A percentile compares a stretch with the other conserved stretches of the same genome.
Evolutionary conservation across 2,329 filamentous ascomycete genomes (phyloP).

Genomic region (Lachnellula subtilissima): DNA sequence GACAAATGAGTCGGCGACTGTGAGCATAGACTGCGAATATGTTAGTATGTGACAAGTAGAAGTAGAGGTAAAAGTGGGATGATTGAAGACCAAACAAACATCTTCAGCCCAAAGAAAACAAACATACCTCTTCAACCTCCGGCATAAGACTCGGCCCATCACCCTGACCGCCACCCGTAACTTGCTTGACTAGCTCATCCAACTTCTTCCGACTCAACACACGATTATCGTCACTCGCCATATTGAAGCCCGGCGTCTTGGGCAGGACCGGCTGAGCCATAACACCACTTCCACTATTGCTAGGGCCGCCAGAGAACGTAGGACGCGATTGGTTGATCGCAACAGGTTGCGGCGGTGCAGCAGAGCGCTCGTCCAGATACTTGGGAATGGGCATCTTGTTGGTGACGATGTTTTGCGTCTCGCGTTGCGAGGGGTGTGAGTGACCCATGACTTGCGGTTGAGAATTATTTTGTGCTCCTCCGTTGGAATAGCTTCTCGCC

Average conservation of each 20-base stretch:
- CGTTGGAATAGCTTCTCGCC: slow-evolving; percentile 31
- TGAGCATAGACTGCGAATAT: slow-evolving; percentile 66
- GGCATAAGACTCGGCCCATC: slow-evolving; percentile 71
- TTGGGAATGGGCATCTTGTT: slow-evolving; percentile 50
- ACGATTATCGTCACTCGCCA: slow-evolving; percentile 87
- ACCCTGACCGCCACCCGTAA: slow-evolving; percentile 72
- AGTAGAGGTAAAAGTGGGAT: slow-evolving; percentile 2
- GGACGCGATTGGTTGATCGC: slow-evolving; percentile 68
- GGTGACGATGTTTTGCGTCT: slow-evolving; percentile 25
- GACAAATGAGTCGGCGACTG: slow-evolving; percentile 89
- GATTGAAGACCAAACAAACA: too few relatives aligned
- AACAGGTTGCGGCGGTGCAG: slow-evolving; percentile 69
- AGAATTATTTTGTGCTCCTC: slow-evolving; percentile 9
- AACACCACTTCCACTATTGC: slow-evolving; percentile 71
- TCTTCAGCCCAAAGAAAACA: neutral
- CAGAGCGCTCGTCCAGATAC: slow-evolving; percentile 62
- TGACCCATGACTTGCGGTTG: slow-evolving; percentile 30
- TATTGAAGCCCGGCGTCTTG: slow-evolving; percentile 75
- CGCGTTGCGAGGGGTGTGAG: slow-evolving; percentile 25
- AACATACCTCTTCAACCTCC: slow-evolving; percentile 86
- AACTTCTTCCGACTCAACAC: slow-evolving; percentile 98
- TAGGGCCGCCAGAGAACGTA: slow-evolving; percentile 74
- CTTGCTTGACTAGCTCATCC: slow-evolving; percentile 89
- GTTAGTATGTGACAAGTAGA: slow-evolving; percentile 6
- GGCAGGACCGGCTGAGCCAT: slow-evolving; percentile 82